These are phyloP conservation scores for Scheffersomyces lignosus DNA, from an alignment of 805 yeast species.

Conservation along the genomic window DNA sequence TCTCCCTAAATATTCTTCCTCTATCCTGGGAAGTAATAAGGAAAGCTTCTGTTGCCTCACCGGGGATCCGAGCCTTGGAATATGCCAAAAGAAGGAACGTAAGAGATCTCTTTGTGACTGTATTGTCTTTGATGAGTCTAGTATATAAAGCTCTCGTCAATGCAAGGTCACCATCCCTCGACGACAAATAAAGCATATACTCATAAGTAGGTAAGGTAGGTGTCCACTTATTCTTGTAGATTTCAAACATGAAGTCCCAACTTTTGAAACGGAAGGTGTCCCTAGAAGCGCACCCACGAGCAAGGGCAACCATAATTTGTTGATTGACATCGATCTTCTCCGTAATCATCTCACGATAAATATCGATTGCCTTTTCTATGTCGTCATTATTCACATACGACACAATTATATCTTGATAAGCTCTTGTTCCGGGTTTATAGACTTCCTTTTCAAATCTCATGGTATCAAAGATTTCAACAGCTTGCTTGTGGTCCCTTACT, in stretches of 20 bases:
- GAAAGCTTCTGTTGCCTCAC: conserved; percentile 24
- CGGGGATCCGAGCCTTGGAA: conserved; percentile 32
- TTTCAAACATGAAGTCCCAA: conserved; percentile 76
- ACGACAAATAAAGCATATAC: conserved; percentile 73
- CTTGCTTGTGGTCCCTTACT: conserved; percentile 53
- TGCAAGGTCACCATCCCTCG: conserved; percentile 74
- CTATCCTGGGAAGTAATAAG: conserved; percentile 41
- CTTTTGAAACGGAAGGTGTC: conserved; percentile 53
- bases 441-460: conserved; percentile 75
- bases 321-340: conserved; percentile 30
- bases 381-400: conserved; percentile 62
- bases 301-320: conserved; percentile 51
- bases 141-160: conserved; percentile 67
- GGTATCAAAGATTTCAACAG: conserved; percentile 73
- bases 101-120: conserved; percentile 41
- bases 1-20: conserved; percentile 48
- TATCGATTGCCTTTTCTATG: conserved; percentile 72
- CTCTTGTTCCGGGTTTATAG: conserved; percentile 64
- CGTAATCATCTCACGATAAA: conserved; percentile 65
- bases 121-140: conserved; percentile 38
- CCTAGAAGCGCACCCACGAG: conserved; percentile 65
- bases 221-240: conserved; percentile 46
- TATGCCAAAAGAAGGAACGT: conserved; percentile 52
- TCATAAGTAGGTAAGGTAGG: conserved; percentile 55
- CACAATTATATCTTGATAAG: conserved; percentile 73